Evolutionary conservation across 2,329 filamentous ascomycete species (phyloP), one percentile per base, ranked within the genome.

Genomic region (Verticillium albo-atrum): DNA sequence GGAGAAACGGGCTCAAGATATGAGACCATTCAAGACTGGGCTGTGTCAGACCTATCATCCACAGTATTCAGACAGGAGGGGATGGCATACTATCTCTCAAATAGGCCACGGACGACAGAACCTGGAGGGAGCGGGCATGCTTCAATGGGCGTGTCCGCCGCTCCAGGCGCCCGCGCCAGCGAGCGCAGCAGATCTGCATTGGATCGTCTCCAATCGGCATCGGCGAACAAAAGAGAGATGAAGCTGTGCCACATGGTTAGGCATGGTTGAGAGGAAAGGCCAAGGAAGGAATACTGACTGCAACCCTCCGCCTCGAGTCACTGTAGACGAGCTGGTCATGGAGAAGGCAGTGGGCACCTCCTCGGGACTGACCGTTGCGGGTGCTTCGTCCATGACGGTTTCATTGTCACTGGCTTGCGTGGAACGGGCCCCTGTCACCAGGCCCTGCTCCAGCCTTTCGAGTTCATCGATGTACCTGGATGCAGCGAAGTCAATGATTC

Each of bases 1-100:
- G 63, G 17, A 72, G 58, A 27, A 70, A 67, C 7, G 70, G 70
- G 23, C 63, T 66, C 32, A 70, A 65, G 9, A 70, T 55, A 27
- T 68, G 64, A 5, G 63, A 62, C 56, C 66, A 58, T 30, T 54
- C 56, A 9, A 68, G 42, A 35, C 66, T 67, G 32, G 4, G 17
- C 15, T 25, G 15, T 14, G 37, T 55, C 54, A n/a, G 2, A 30
- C 26, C 27, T 14, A 47, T 26, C 17, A 50, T 17, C 25, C 15
- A 20, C 10, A 47, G 5, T 6, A 20, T 20, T 17, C 27, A 20
- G 17, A 20, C n/a, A 25, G 15, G 1, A 6, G 23, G 2, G 14
- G 6, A n/a, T 15, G 25, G 27, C 63, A 17, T 59, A 64, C 63
- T 65, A 66, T 35, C 58, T 59, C 10, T 66, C 56, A 27, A 66